phyloP scores from a whole-genome alignment of 2,329 filamentous ascomycete genomes.

The Lasiodiplodia hormozganensis region DNA sequence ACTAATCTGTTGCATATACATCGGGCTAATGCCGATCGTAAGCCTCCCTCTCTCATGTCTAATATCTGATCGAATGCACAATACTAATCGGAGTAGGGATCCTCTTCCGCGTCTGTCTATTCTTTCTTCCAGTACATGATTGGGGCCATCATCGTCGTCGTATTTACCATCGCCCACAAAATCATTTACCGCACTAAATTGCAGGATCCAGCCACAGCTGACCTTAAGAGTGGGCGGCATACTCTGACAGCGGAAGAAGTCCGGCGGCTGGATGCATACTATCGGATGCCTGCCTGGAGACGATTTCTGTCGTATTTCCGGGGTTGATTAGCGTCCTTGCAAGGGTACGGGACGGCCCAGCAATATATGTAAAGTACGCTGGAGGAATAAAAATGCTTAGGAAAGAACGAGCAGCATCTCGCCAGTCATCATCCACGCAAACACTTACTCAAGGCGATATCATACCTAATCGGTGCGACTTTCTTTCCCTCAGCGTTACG shows the following conservation, averaged over 20 bases:
- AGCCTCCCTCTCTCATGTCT: constrained; percentile 40
- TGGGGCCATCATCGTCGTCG: constrained; percentile 6
- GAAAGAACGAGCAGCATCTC: too few species aligned
- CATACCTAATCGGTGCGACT: background rate
- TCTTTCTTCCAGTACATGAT: constrained; percentile 25
- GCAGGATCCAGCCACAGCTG: background rate
- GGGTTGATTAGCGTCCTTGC: background rate
- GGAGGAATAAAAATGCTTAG: too few species aligned
- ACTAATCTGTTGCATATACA: constrained; percentile 26
- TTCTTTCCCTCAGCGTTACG: background rate
- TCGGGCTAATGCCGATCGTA: constrained; percentile 38
- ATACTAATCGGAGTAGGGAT: background rate
- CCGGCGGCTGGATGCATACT: constrained; percentile 7
- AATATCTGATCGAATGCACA: constrained; percentile 24
- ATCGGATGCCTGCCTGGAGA: constrained; percentile 2
- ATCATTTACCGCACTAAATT: background rate
- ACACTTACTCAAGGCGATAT: background rate
- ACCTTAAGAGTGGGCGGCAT: background rate
- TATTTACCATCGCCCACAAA: background rate
- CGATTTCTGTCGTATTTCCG: background rate
- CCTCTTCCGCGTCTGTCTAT: background rate
- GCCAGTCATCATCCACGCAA: too few species aligned
- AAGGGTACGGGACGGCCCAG: background rate
- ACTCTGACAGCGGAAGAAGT: constrained; percentile 1
- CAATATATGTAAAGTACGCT: background rate